These are phyloP conservation scores for Cytospora mali DNA, from an alignment of 2,329 filamentous ascomycete species.

Conservation along the genomic window DNA sequence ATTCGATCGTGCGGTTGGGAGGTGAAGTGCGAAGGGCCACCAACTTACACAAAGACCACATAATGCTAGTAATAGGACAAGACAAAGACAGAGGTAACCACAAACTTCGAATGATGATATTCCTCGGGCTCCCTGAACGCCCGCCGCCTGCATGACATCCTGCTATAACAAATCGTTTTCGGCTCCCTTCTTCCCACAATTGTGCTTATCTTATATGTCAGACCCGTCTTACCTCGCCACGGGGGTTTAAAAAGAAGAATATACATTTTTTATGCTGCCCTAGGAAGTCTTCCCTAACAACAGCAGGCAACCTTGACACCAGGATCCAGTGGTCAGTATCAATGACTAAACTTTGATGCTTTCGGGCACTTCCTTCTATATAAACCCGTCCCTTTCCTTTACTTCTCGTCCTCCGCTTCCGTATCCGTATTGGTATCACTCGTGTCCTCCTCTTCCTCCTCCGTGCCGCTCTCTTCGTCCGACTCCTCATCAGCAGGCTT, in stretches of 20 bases:
- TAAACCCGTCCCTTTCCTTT: conserved; percentile 3
- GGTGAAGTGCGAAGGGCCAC: too few relatives aligned
- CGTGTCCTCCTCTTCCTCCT: conserved; percentile 69
- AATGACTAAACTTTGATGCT: not conserved
- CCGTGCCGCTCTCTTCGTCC: conserved; percentile 82
- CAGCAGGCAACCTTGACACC: not conserved
- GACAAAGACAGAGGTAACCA: too few relatives aligned
- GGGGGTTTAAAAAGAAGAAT: not conserved
- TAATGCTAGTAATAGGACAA: too few relatives aligned
- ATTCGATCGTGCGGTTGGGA: too few relatives aligned
- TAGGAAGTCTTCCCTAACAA: not conserved
- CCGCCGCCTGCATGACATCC: not conserved
- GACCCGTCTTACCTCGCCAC: too few relatives aligned
- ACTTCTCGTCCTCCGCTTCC: conserved; percentile 57
- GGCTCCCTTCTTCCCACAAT: too few relatives aligned
- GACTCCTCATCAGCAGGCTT: conserved; percentile 58
- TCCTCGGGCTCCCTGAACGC: too few relatives aligned
- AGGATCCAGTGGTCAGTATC: not conserved
- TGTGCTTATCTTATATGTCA: too few relatives aligned
- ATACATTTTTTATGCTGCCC: not conserved
- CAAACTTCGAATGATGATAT: too few relatives aligned
- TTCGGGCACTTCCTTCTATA: not conserved
- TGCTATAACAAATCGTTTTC: not conserved
- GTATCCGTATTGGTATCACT: conserved; percentile 72
- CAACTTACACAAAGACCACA: too few relatives aligned